These are phyloP conservation scores for Discostella stelligera DNA, from an alignment of 352 stramenopile genomes.

Conservation along the genomic window DNA sequence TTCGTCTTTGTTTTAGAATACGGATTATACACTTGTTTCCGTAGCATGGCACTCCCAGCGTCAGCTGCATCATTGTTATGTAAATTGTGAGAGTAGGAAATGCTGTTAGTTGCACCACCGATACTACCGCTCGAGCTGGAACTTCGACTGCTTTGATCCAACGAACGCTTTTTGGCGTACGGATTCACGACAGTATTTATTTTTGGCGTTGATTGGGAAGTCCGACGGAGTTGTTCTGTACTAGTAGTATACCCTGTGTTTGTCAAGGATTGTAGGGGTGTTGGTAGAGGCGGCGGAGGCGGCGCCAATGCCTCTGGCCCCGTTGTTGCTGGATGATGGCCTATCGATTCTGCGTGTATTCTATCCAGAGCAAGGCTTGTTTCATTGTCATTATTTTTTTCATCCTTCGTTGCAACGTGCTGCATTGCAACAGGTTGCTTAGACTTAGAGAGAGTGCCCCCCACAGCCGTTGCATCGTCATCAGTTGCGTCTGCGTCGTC, in stretches of 20 bases:
- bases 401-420: background rate
- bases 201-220: background rate
- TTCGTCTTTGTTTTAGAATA: constrained; percentile 28
- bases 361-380: background rate
- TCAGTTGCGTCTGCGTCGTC: background rate
- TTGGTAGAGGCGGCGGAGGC: background rate
- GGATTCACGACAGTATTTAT: constrained; percentile 37
- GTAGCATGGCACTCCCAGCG: background rate
- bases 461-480: background rate
- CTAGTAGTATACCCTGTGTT: background rate
- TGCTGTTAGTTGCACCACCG: background rate
- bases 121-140: background rate
- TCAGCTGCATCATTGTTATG: constrained; percentile 2
- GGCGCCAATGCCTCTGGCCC: background rate
- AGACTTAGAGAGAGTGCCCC: background rate
- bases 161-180: constrained; percentile 35
- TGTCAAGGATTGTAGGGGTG: background rate
- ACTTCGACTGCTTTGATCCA: constrained; percentile 32
- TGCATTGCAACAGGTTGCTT: background rate
- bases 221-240: background rate
- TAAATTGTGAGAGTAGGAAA: background rate
- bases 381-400: background rate
- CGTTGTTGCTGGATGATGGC: background rate
- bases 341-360: background rate
- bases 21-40: constrained; percentile 39